Conservation (phyloP, 2,329 filamentous ascomycete species). For the Gyromitra esculenta region DNA sequence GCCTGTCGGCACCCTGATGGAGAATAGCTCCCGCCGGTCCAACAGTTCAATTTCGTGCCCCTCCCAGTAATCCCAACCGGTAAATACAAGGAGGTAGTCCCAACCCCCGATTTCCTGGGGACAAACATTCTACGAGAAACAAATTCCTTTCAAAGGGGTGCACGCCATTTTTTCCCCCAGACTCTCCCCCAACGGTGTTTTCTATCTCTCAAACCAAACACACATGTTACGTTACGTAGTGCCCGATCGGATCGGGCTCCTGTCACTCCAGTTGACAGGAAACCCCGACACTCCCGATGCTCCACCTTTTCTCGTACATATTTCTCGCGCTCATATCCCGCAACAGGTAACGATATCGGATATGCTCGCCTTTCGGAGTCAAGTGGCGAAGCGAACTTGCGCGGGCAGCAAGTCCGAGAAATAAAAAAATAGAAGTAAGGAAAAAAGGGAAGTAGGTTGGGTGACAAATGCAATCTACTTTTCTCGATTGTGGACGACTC, state of each 20-base stretch:
- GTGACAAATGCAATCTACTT: conserved; percentile 47
- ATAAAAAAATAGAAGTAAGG: conserved; percentile 29
- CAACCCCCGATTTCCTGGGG: conserved; percentile 42
- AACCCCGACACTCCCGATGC: conserved; percentile 45
- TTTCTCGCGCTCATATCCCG: conserved; percentile 41
- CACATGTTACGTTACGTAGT: conserved; percentile 44
- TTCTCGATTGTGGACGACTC: conserved; percentile 43
- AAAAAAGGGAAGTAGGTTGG: conserved; percentile 27
- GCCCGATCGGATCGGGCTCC: conserved; percentile 47
- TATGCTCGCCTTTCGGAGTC: conserved; percentile 45
- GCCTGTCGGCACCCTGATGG: conserved; percentile 40
- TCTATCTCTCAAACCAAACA: conserved; percentile 44
- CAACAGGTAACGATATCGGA: conserved; percentile 49
- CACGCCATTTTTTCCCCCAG: conserved; percentile 43
- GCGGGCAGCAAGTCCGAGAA: conserved; percentile 43
- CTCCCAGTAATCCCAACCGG: conserved; percentile 44
- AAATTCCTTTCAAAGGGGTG: conserved; percentile 42
- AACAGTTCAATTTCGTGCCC: conserved; percentile 46
- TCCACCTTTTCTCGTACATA: conserved; percentile 46
- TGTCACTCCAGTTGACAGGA: conserved; percentile 44
- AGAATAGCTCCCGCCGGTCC: conserved; percentile 50
- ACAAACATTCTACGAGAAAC: conserved; percentile 52
- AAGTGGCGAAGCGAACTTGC: conserved; percentile 46
- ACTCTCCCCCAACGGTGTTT: conserved; percentile 43
- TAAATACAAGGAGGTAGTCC: conserved; percentile 46